phyloP scores from a whole-genome alignment of 352 stramenopile genomes.

The Hyaloperonospora brassicae region DNA sequence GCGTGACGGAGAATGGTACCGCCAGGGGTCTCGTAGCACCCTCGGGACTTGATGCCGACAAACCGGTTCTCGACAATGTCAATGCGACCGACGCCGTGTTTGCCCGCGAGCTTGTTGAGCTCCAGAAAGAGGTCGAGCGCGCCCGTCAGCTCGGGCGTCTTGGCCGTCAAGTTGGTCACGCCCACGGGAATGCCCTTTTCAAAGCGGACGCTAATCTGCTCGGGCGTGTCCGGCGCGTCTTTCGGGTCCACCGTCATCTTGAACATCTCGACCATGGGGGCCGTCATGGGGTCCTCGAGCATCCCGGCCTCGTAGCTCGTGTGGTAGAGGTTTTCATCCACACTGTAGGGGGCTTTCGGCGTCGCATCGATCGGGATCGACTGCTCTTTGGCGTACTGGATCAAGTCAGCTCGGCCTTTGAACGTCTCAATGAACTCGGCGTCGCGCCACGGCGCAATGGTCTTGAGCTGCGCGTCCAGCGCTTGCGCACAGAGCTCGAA shows the following conservation, averaged over 20 bases:
- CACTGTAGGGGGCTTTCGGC: slow-evolving; percentile 95
- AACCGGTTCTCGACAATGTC: slow-evolving; percentile 99
- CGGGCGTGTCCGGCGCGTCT: slow-evolving; percentile 85
- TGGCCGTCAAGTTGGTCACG: slow-evolving; percentile 84
- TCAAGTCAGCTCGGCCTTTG: slow-evolving; percentile 94
- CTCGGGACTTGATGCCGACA: slow-evolving; percentile 98
- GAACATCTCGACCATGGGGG: slow-evolving; percentile 93
- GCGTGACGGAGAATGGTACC: slow-evolving; percentile 88
- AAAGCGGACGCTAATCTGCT: slow-evolving; percentile 93
- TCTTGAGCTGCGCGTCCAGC: slow-evolving; percentile 92
- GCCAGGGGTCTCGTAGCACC: slow-evolving; percentile 97
- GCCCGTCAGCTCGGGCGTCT: slow-evolving; percentile 85
- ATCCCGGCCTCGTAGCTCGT: slow-evolving; percentile 96
- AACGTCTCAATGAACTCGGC: slow-evolving; percentile 97
- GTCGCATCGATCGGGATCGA: slow-evolving; percentile 96
- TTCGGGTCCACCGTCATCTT: slow-evolving; percentile 97
- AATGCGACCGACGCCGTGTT: slow-evolving; percentile 95
- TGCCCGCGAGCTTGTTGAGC: slow-evolving; percentile 94
- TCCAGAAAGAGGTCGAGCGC: slow-evolving; percentile 95
- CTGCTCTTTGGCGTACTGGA: slow-evolving; percentile 95
- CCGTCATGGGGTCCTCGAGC: slow-evolving; percentile 93
- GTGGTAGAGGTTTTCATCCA: slow-evolving; percentile 99
- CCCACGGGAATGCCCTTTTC: slow-evolving; percentile 91
- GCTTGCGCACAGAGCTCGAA: slow-evolving; percentile 98
- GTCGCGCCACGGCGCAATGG: slow-evolving; percentile 96